Conservation (phyloP, 2,329 filamentous ascomycete species). For the Fusarium mundagurra region DNA sequence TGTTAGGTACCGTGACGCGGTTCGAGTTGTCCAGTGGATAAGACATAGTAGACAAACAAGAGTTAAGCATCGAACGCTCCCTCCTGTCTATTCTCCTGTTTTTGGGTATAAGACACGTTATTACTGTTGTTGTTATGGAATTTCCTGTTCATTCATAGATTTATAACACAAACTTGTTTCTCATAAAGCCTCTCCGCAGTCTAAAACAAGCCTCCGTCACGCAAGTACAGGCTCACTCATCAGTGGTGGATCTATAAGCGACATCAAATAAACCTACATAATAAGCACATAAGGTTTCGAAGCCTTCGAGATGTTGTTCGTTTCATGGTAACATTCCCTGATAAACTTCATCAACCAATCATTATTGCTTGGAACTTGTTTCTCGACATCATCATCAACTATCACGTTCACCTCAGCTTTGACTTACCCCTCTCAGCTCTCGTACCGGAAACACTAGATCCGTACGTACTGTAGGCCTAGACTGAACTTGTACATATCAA, state of each 20-base stretch:
- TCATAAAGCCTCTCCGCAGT: neutral
- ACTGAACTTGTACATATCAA: slow-evolving; percentile 11
- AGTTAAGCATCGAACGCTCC: slow-evolving; percentile 14
- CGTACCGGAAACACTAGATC: neutral
- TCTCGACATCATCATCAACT: neutral
- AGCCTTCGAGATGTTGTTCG: slow-evolving; percentile 23
- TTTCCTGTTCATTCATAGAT: neutral
- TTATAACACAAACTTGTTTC: neutral
- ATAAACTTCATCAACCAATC: neutral
- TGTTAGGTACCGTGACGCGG: slow-evolving; percentile 29
- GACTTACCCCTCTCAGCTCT: slow-evolving; percentile 29
- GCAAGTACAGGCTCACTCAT: slow-evolving; percentile 17
- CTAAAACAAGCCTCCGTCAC: slow-evolving; percentile 14
- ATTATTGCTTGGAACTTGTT: neutral
- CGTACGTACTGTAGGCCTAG: slow-evolving; percentile 1
- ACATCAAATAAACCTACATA: slow-evolving; percentile 14
- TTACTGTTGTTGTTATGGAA: neutral
- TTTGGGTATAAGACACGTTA: neutral
- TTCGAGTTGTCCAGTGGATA: slow-evolving; percentile 32
- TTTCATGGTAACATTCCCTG: slow-evolving; percentile 11
- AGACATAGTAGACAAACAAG: slow-evolving; percentile 18
- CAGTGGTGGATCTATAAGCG: slow-evolving; percentile 32
- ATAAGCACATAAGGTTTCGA: slow-evolving; percentile 2
- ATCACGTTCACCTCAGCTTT: neutral
- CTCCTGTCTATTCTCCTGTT: neutral